Evolutionary conservation across 306 rosid species (phyloP).

Genomic region (Cicer yamashitae): DNA sequence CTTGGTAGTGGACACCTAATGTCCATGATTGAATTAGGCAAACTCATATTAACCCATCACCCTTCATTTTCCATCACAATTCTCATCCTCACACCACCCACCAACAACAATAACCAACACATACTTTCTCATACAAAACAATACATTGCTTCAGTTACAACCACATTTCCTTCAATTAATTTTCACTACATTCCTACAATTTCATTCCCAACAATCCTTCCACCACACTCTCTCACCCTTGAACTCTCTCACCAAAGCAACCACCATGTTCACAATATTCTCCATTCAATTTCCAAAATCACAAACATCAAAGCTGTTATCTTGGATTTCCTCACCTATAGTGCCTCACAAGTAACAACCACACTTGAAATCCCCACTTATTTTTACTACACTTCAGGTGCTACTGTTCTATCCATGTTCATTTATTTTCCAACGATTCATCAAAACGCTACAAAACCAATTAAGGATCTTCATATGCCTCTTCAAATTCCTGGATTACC

Average conservation of each 20-base stretch:
- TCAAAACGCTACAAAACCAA: neutral
- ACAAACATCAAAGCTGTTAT: constrained; percentile 46
- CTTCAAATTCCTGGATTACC: neutral
- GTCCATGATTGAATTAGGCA: constrained; percentile 18
- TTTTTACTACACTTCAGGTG: constrained; percentile 1
- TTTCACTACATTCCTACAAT: constrained; percentile 44
- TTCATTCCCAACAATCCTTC: neutral
- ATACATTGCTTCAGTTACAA: neutral
- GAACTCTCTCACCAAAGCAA: constrained; percentile 12
- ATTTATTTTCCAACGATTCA: neutral
- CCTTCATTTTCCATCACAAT: constrained; percentile 1
- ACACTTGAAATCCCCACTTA: neutral
- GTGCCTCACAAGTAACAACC: constrained; percentile 23
- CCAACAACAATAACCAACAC: neutral
- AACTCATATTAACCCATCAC: neutral
- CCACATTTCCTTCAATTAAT: neutral
- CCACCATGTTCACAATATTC: constrained; percentile 8
- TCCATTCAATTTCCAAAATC: constrained; percentile 24
- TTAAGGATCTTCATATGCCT: neutral
- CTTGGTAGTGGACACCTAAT: constrained; percentile 10
- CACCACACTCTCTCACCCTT: constrained; percentile 2
- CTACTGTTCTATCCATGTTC: neutral
- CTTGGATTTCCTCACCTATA: constrained; percentile 52
- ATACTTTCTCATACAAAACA: neutral
- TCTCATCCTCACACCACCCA: neutral